phyloP scores from a whole-genome alignment of 805 yeast genomes.

The Saccharomycopsis sp. region DNA sequence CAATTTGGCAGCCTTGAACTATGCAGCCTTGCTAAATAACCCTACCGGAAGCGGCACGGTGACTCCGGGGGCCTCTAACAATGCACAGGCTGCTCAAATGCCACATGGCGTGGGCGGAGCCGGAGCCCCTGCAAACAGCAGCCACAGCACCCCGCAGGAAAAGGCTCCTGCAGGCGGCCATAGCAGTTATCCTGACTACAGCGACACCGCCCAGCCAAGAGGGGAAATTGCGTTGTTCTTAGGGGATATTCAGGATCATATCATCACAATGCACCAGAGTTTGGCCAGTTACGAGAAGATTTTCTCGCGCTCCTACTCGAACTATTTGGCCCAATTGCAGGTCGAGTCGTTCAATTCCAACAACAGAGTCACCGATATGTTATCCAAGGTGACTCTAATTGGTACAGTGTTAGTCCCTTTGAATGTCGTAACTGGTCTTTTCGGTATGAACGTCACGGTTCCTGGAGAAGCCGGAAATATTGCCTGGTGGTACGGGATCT shows the following conservation, averaged over 20 bases:
- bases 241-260: conserved; percentile 96
- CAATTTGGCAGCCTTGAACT: background rate
- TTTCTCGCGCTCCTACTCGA: conserved; percentile 84
- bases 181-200: background rate
- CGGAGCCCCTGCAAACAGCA: background rate
- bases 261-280: conserved; percentile 92
- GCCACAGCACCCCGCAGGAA: background rate
- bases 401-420: conserved; percentile 90
- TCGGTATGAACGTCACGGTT: conserved; percentile 90
- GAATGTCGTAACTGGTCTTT: conserved; percentile 83
- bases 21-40: background rate
- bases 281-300: conserved; percentile 87
- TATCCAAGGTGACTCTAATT: conserved; percentile 80
- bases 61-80: background rate
- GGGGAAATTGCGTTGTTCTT: conserved; percentile 87
- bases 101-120: too few species aligned
- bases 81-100: background rate
- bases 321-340: conserved; percentile 88
- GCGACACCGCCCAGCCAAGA: conserved; percentile 50
- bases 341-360: conserved; percentile 86
- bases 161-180: background rate
- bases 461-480: conserved; percentile 56
- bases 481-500: conserved; percentile 65
- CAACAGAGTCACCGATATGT: conserved; percentile 76
- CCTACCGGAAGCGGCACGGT: background rate